phyloP scores from a whole-genome alignment of 495 filamentous ascomycete genomes.

The Podospora sp. region DNA sequence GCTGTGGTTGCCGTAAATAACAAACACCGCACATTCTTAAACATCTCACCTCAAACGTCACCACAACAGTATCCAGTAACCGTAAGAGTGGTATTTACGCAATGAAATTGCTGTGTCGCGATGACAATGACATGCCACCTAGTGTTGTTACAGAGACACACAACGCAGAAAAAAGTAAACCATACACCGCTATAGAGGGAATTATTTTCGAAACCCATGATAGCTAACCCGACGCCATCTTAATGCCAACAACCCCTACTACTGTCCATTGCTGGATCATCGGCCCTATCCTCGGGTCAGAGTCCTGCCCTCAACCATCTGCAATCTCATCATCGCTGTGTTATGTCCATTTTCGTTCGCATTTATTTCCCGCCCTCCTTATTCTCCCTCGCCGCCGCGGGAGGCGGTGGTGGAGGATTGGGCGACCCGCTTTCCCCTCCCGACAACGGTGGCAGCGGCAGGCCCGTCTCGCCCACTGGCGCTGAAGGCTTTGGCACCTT shows the following conservation, averaged over 20 bases:
- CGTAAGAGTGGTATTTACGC: background rate
- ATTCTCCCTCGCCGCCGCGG: constrained; percentile 25
- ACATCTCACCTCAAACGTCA: background rate
- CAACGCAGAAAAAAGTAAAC: constrained; percentile 4
- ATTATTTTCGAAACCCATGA: constrained; percentile 8
- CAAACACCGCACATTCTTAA: too few relatives aligned
- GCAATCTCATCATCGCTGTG: background rate
- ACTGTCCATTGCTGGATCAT: background rate
- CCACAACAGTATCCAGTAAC: background rate
- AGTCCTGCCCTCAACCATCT: background rate
- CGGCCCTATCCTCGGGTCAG: background rate
- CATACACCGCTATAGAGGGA: constrained; percentile 24
- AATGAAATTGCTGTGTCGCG: background rate
- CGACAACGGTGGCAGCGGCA: constrained; percentile 28
- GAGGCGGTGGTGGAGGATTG: constrained; percentile 28
- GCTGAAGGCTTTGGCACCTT: constrained; percentile 44
- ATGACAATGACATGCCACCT: background rate
- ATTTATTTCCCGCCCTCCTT: background rate
- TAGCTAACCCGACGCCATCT: constrained; percentile 12
- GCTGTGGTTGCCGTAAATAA: too few relatives aligned
- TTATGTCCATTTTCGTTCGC: background rate
- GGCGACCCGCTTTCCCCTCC: constrained; percentile 12
- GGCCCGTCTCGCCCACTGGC: constrained; percentile 25
- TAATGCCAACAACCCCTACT: constrained; percentile 12
- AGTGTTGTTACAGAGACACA: constrained; percentile 13